Evolutionary conservation across 1,284 basidiomycete genomes (phyloP).

Genomic region (Puccinia polysora): DNA sequence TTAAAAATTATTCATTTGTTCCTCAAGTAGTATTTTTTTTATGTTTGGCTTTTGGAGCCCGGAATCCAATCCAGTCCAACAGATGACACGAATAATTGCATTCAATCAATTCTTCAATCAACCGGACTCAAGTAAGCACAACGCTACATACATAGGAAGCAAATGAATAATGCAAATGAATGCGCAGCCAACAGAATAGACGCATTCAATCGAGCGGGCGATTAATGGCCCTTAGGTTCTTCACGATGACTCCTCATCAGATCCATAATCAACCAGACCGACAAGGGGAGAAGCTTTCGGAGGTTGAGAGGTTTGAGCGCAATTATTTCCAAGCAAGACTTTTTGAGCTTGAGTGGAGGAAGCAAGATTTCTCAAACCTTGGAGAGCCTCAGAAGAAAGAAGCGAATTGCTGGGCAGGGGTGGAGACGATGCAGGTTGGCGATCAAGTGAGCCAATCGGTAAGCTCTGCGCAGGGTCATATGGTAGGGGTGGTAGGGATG

Average conservation of each 20-base stretch:
- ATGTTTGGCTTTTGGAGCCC: no score
- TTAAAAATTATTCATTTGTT: no score
- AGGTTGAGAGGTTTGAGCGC: constrained; percentile 54
- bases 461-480: constrained; percentile 57
- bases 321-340: constrained; percentile 43
- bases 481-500: background rate
- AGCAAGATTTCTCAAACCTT: constrained; percentile 11
- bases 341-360: constrained; percentile 43
- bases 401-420: constrained; percentile 47
- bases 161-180: no score
- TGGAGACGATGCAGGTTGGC: constrained; percentile 54
- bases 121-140: no score
- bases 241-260: constrained; percentile 57
- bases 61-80: no score
- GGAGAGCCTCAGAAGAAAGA: constrained; percentile 24
- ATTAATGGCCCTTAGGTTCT: no score
- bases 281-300: constrained; percentile 57
- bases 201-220: no score
- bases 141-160: no score
- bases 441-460: constrained; percentile 73
- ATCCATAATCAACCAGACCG: constrained; percentile 64
- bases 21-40: no score
- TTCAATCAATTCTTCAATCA: no score
- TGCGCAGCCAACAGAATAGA: no score
- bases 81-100: no score